Evolutionary conservation across 2,329 filamentous ascomycete genomes (phyloP).

Genomic region (Hypoxylon sp.): DNA sequence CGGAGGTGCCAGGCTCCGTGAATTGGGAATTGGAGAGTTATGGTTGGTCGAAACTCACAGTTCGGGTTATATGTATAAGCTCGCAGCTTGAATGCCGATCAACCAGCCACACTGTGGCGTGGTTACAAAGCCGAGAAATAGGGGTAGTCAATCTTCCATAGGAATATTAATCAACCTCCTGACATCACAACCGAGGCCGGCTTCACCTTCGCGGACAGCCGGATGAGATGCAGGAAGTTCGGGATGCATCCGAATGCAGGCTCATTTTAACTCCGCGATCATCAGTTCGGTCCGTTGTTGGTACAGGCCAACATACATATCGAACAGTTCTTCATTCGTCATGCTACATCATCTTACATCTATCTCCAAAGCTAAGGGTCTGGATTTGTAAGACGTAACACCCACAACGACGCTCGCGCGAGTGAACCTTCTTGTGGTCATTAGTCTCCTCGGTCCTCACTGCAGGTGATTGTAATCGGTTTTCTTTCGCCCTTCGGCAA

Average conservation of each 20-base stretch:
- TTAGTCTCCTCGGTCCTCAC: slow-evolving; percentile 20
- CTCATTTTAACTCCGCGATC: slow-evolving; percentile 16
- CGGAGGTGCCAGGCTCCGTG: slow-evolving; percentile 40
- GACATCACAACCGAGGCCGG: slow-evolving; percentile 19
- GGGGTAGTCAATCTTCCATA: slow-evolving; percentile 12
- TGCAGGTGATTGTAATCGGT: slow-evolving; percentile 9
- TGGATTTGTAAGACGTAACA: slow-evolving; percentile 34
- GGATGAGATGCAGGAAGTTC: slow-evolving; percentile 14
- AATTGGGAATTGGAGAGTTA: slow-evolving; percentile 35
- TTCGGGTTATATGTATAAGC: slow-evolving; percentile 2
- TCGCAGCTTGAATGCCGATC: not conserved
- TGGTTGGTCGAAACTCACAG: slow-evolving; percentile 32
- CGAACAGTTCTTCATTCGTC: slow-evolving; percentile 23
- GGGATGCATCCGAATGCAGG: not conserved
- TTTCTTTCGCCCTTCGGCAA: slow-evolving; percentile 37
- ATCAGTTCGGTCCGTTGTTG: slow-evolving; percentile 11
- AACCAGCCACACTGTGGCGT: slow-evolving; percentile 30
- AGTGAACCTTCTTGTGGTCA: slow-evolving; percentile 16
- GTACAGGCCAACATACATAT: slow-evolving; percentile 10
- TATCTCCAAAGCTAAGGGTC: not conserved
- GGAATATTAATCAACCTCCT: not conserved
- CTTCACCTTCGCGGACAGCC: slow-evolving; percentile 4
- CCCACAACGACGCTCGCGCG: not conserved
- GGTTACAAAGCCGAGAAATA: slow-evolving; percentile 10
- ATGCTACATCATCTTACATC: slow-evolving; percentile 15